Base-by-base conservation (phyloP, 129 eudicot genomes). In the Rutidosis leptorrhynchoides region DNA sequence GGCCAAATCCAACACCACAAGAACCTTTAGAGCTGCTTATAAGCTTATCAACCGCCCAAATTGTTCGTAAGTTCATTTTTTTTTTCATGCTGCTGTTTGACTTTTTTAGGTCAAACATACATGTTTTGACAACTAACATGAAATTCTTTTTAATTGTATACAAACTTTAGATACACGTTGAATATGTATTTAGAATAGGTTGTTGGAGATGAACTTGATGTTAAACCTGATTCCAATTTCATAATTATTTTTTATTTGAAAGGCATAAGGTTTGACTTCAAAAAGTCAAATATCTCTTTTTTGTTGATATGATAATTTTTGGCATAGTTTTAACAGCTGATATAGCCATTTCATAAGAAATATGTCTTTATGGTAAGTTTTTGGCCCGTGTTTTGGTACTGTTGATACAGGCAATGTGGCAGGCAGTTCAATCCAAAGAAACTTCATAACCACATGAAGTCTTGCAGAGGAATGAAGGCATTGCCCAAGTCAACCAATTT, bases 321-420 rank as follows among this genome's bases (percentile, higher is more conserved):
- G n/a, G n/a, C n/a, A n/a, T n/a, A n/a, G n/a, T n/a, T n/a, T n/a
- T n/a, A n/a, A n/a, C n/a, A n/a, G n/a, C n/a, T n/a, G n/a, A n/a
- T n/a, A n/a, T n/a, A n/a, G n/a, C n/a, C n/a, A n/a, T n/a, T n/a
- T n/a, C n/a, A n/a, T n/a, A n/a, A n/a, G n/a, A n/a, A n/a, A n/a
- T n/a, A n/a, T n/a, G n/a, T n/a, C n/a, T n/a, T n/a, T n/a, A n/a
- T n/a, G n/a, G n/a, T n/a, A n/a, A n/a, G 33, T 67, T 57, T 57
- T 58, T 10, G 23, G 19, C 15, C 10, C 14, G 25, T 48, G 30
- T 25, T 64, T 75, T 55, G 26, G 21, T 51, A 5, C 33, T 55
- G 40, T 67, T 28, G 28, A 60, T 65, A 79, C 90, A 89, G 96
- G 76, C 96, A 85, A 74, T 89, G 96, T 33, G 93, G 93, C 70